Percentiles rank a stretch among this genome's conserved stretches.
Evolutionary conservation across 768 basidiomycete species (phyloP).

Genomic region (Mrakia frigida): DNA sequence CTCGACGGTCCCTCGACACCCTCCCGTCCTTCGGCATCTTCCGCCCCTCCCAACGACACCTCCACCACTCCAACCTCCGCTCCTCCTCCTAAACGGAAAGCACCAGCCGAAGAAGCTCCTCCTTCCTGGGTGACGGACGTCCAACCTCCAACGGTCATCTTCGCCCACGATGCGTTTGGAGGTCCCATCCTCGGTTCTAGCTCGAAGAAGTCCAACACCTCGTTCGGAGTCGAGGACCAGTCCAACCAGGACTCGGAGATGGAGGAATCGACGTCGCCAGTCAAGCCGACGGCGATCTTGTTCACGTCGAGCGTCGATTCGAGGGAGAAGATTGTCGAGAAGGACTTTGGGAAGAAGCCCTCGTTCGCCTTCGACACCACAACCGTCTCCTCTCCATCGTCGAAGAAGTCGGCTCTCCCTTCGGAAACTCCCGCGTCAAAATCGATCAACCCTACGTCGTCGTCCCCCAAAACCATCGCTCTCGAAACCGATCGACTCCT

Average conservation of each 20-base stretch:
- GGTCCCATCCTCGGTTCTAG: not conserved
- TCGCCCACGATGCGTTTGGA: slow-evolving; percentile 10
- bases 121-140: slow-evolving; percentile 20
- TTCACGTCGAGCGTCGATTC: not conserved
- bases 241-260: not conserved
- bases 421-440: not conserved
- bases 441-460: not conserved
- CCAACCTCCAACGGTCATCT: slow-evolving; percentile 15
- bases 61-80: not conserved
- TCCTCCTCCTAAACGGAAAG: not conserved
- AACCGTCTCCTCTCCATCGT: not conserved
- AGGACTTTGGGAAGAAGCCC: not conserved
- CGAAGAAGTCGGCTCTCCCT: not conserved
- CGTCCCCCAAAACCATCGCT: slow-evolving; percentile 3
- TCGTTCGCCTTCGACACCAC: not conserved
- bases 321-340: not conserved
- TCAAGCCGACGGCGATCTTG: slow-evolving; percentile 5
- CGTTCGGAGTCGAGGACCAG: too few relatives aligned
- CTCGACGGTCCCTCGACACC: slow-evolving; percentile 2
- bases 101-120: not conserved
- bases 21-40: not conserved
- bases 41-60: not conserved
- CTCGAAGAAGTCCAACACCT: not conserved
- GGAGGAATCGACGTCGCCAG: slow-evolving; percentile 9
- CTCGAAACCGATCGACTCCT: not conserved